A percentile compares a stretch with the other conserved stretches of the same genome.
Evolutionary conservation across 495 filamentous ascomycete genomes (phyloP).

Genomic region (Pseudoneurospora amorphoporcata): DNA sequence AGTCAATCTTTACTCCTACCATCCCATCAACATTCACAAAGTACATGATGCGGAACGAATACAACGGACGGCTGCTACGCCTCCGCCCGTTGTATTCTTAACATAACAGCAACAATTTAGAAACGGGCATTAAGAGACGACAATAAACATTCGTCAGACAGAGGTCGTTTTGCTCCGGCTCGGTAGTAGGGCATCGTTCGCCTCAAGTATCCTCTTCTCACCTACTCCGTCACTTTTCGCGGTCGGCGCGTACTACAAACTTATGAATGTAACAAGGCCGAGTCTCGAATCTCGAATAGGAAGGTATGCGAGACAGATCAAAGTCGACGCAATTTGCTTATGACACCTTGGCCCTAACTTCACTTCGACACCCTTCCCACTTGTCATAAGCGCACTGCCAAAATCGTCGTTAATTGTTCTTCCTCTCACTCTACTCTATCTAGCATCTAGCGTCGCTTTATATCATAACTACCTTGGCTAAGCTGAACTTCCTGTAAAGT

Average conservation of each 20-base stretch:
- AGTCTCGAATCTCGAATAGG: not conserved
- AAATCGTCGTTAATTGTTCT: not conserved
- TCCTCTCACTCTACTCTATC: not conserved
- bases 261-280: not conserved
- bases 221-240: not conserved
- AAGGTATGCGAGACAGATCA: not conserved
- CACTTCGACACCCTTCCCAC: not conserved
- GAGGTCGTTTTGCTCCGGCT: not conserved
- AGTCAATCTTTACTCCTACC: not conserved
- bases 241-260: not conserved
- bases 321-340: not conserved
- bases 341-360: not conserved
- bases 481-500: not conserved
- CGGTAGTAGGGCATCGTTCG: not conserved
- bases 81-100: not conserved
- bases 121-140: not conserved
- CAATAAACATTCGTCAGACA: not conserved
- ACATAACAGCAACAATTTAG: not conserved
- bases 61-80: not conserved
- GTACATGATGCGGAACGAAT: not conserved
- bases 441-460: not conserved
- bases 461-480: not conserved
- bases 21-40: not conserved
- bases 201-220: not conserved
- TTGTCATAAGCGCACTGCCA: not conserved